Evolutionary conservation across 176 grass and related monocot species (phyloP).

Genomic region (Oryza officinalis): DNA sequence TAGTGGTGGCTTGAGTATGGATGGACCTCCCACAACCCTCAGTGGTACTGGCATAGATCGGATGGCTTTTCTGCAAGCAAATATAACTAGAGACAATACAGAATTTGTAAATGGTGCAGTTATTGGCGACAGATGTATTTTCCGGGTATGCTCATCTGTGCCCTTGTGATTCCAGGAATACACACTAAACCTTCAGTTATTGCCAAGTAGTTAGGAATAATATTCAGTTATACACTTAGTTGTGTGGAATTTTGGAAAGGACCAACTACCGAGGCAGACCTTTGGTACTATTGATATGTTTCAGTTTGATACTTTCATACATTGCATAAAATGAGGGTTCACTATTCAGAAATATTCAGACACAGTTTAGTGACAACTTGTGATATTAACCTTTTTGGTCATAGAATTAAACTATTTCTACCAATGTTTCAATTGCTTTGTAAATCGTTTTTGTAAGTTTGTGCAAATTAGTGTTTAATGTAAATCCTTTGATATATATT

Average conservation of each 20-base stretch:
- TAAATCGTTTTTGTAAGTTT: background rate
- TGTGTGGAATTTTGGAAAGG: slow-evolving; percentile 19
- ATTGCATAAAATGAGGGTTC: background rate
- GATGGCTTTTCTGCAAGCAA: slow-evolving; percentile 79
- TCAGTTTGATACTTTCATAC: background rate
- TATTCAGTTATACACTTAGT: background rate
- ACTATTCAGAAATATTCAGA: background rate
- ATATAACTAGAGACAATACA: slow-evolving; percentile 91
- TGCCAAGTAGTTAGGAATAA: background rate
- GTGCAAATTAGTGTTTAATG: slow-evolving; percentile 18
- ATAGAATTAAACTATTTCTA: background rate
- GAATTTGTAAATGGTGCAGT: slow-evolving; percentile 77
- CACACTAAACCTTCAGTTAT: background rate
- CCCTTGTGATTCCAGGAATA: slow-evolving; percentile 23
- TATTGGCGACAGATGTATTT: slow-evolving; percentile 85
- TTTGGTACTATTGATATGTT: slow-evolving; percentile 7
- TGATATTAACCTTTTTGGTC: background rate
- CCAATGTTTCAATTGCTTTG: slow-evolving; percentile 11
- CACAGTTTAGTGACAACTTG: background rate
- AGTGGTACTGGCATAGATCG: slow-evolving; percentile 83
- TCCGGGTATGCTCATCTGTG: slow-evolving; percentile 61
- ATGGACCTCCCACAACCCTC: slow-evolving; percentile 93
- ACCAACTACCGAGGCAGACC: background rate
- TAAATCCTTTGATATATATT: slow-evolving; percentile 17
- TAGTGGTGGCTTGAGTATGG: slow-evolving; percentile 78